phyloP scores from a whole-genome alignment of 148 eudicot genomes.

The Pouteria glomerata region DNA sequence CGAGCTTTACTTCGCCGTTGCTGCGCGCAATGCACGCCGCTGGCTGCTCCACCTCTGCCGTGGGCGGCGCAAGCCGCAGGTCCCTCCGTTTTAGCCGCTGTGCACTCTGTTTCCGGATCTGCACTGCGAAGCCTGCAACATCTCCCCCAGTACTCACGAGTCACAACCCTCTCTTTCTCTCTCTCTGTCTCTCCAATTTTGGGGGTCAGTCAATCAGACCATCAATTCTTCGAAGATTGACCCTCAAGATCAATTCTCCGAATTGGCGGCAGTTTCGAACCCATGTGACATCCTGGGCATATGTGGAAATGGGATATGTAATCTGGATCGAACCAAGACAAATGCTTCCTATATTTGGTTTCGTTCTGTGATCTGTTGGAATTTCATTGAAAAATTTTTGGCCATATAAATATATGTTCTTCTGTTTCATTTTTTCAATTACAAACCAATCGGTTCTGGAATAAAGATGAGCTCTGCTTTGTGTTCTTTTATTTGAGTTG shows the following conservation, averaged over 20 bases:
- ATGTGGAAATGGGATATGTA: conserved; percentile 86
- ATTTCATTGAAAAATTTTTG: not conserved
- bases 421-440: not conserved
- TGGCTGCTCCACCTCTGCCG: no score
- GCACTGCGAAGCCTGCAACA: no score
- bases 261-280: conserved; percentile 88
- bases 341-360: not conserved
- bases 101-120: no score
- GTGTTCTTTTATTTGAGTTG: conserved; percentile 6
- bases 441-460: not conserved
- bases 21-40: no score
- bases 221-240: conserved; percentile 39
- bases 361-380: not conserved
- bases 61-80: no score
- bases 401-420: no score
- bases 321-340: conserved; percentile 54
- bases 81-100: no score
- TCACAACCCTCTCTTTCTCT: no score
- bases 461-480: not conserved
- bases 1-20: no score
- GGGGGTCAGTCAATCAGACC: conserved; percentile 21
- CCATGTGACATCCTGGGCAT: conserved; percentile 83
- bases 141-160: no score
- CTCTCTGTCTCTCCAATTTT: no score
- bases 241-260: conserved; percentile 55